Evolutionary conservation across 148 eudicot genomes (phyloP).

Genomic region (Amaranthus palmeri): DNA sequence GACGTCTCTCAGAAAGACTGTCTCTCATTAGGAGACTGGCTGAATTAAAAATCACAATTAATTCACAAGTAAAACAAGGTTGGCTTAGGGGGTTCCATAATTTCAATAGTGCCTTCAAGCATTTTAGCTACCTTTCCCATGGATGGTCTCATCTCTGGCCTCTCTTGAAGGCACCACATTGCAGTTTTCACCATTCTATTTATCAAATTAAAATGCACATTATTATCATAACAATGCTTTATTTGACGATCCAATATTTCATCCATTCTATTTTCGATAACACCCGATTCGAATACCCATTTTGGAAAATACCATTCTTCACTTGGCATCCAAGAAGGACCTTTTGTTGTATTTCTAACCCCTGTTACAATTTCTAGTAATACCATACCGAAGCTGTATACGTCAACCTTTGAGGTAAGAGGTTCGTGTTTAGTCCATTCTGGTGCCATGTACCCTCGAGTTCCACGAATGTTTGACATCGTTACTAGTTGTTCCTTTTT

Average conservation of each 20-base stretch:
- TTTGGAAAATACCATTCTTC: constrained; percentile 76
- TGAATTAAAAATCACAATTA: too few species aligned
- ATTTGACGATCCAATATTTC: constrained; percentile 58
- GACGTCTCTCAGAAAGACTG: too few species aligned
- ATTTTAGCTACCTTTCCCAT: constrained; percentile 96
- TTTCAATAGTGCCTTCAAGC: constrained; percentile 86
- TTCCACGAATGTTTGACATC: constrained; percentile 60
- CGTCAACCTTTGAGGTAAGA: constrained; percentile 78
- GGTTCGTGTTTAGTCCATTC: constrained; percentile 63
- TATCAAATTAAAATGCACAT: constrained; percentile 49
- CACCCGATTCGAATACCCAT: constrained; percentile 79
- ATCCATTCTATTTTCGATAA: constrained; percentile 57
- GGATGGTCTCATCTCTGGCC: constrained; percentile 73
- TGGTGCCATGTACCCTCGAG: constrained; percentile 84
- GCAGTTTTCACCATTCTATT: constrained; percentile 88
- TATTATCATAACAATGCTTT: constrained; percentile 44
- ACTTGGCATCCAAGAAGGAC: constrained; percentile 43
- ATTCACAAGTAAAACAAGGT: constrained; percentile 46
- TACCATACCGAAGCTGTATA: constrained; percentile 80
- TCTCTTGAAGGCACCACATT: constrained; percentile 90
- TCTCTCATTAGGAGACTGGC: too few species aligned
- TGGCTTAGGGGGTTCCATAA: constrained; percentile 74
- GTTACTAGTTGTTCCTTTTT: constrained; percentile 66
- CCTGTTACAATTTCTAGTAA: constrained; percentile 70
- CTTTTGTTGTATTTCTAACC: constrained; percentile 44